Evolutionary conservation across 306 rosid genomes (phyloP).

Genomic region (Abrus precatorius): DNA sequence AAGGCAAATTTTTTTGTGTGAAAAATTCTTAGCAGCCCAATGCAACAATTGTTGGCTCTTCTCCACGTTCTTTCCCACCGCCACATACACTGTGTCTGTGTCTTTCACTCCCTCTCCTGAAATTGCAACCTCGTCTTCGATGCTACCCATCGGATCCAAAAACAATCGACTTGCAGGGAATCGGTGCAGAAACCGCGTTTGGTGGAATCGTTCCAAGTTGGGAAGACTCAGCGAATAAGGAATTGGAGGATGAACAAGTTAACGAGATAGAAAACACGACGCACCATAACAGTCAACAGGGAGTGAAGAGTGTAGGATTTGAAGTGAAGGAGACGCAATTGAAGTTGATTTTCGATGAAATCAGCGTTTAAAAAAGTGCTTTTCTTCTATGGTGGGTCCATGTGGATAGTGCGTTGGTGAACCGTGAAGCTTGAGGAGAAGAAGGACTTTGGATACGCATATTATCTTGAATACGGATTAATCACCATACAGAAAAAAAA

Average conservation of each 20-base stretch:
- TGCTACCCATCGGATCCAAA: constrained; percentile 68
- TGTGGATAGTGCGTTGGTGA: constrained; percentile 36
- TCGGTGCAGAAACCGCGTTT: not conserved
- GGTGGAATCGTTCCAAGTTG: constrained; percentile 19
- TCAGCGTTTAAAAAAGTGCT: constrained; percentile 3
- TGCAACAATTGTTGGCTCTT: constrained; percentile 59
- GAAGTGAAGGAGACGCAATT: constrained; percentile 43
- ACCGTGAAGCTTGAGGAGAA: not conserved
- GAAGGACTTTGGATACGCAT: not conserved
- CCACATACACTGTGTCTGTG: constrained; percentile 66
- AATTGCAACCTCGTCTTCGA: constrained; percentile 32
- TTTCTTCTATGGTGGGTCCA: constrained; percentile 40
- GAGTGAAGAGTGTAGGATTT: constrained; percentile 3
- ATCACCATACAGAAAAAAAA: too few species aligned
- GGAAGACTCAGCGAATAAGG: not conserved
- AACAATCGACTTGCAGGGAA: not conserved
- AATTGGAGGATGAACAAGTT: not conserved
- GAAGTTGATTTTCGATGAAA: constrained; percentile 24
- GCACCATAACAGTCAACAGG: not conserved
- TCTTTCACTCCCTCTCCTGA: constrained; percentile 46
- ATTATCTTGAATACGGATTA: too few species aligned
- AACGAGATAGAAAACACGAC: not conserved
- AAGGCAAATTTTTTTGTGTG: constrained; percentile 66
- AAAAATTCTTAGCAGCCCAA: constrained; percentile 71
- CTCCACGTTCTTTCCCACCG: constrained; percentile 68